Base-by-base conservation (phyloP, 1,139 yeast genomes). In the Kurtzmaniella quercitrusa region DNA sequence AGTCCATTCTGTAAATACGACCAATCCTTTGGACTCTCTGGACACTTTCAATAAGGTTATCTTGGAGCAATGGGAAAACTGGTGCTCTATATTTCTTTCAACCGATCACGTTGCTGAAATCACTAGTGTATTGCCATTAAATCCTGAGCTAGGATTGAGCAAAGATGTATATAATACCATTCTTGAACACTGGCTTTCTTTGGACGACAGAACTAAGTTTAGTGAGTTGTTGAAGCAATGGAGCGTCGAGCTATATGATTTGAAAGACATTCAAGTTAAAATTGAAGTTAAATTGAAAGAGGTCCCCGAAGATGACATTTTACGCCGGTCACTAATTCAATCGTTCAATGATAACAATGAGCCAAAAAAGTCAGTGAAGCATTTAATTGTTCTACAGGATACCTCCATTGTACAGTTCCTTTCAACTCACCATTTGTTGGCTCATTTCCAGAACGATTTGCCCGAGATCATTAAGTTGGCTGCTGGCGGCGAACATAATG, bases 21-120 rank as follows among this genome's bases (percentile, higher is more conserved):
- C 18, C 8, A 30, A 30, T 30, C 34, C 34, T 12, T 30, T 30
- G 9, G 34, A 47, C 12, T 42, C 46, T 3, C 52, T 53, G 2
- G 41, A 44, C 5, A 50, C 53, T 3, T 55, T 51, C 12, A 56
- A 66, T 15, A 51, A 59, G 36, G 66, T 67, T 30, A 59, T 64
- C 5, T 56, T 74, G 1, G 61, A 63, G 12, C 81, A 81, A 47
- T 89, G 97, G 96, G 78, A 78, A 42, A 66, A 66, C 28, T 84
- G 89, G 83, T 64, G 84, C 6, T 60, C 65, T 48, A 74, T 72
- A 11, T 84, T 82, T 49, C 62, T 81, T 2, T 67, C 74, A 4
- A 64, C 78, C 1, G 70, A 66, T 2, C 78, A 83, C 43, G 61
- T 74, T 3, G 63, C 60, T 5, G 64, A 63, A 3, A 60, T 88